Evolutionary conservation across 176 grass and related monocot genomes (phyloP).

Genomic region (Carex cristatella): DNA sequence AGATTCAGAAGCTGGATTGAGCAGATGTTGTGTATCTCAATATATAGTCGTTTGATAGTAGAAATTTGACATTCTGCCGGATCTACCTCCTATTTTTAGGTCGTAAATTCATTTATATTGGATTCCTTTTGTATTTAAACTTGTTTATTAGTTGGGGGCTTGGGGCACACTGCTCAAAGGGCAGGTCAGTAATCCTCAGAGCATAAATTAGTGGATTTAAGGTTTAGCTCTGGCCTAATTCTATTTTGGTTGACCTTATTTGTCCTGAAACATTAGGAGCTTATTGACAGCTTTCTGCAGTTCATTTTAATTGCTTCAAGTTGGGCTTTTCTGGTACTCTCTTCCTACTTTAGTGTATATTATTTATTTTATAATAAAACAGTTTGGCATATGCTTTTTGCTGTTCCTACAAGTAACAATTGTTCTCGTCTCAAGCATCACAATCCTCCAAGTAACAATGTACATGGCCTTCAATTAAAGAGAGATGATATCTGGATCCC

Average conservation of each 20-base stretch:
- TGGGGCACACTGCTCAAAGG: too few species aligned
- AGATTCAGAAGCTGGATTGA: not conserved
- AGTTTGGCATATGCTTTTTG: too few species aligned
- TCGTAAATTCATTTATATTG: not conserved
- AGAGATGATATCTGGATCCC: slow-evolving; percentile 34
- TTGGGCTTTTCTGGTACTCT: not conserved
- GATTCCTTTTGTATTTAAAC: not conserved
- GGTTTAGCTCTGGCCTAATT: not conserved
- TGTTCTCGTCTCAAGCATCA: too few species aligned
- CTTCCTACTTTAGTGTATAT: too few species aligned
- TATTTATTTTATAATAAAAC: too few species aligned
- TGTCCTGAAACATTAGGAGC: not conserved
- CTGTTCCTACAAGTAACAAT: too few species aligned
- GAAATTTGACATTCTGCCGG: not conserved
- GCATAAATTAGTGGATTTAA: not conserved
- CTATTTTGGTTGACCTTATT: not conserved
- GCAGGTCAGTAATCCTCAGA: not conserved
- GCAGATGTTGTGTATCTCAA: slow-evolving; percentile 12
- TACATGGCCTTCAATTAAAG: slow-evolving; percentile 55
- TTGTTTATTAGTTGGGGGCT: not conserved
- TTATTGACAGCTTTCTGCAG: not conserved
- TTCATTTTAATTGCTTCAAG: not conserved
- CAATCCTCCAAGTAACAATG: slow-evolving; percentile 31
- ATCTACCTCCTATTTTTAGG: not conserved
- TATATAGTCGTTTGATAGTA: not conserved